These are phyloP conservation scores for Schizophyllum amplum DNA, from an alignment of 1,284 basidiomycete species.

Conservation along the genomic window DNA sequence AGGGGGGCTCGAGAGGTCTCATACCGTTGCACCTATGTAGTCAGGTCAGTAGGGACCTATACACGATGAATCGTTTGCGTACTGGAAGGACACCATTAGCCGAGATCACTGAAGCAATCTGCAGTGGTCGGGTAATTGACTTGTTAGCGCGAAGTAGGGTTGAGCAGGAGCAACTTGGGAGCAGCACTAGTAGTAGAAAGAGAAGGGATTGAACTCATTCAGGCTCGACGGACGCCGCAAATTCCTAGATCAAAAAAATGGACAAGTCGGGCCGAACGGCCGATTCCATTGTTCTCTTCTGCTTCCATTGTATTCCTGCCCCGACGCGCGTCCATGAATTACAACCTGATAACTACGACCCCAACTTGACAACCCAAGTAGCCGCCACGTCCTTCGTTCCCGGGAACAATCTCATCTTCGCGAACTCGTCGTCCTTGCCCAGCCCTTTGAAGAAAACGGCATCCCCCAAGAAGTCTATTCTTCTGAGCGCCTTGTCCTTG, in stretches of 20 bases:
- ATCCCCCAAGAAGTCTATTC: constrained; percentile 54
- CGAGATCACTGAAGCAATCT: too few species aligned
- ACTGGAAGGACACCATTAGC: constrained; percentile 37
- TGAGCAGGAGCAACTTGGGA: too few species aligned
- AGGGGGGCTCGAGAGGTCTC: constrained; percentile 6
- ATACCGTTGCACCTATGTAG: constrained; percentile 34
- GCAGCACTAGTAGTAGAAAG: too few species aligned
- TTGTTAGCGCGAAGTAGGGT: too few species aligned
- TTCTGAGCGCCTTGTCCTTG: constrained; percentile 28
- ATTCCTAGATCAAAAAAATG: too few species aligned
- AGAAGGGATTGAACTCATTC: too few species aligned
- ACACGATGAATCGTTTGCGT: constrained; percentile 12
- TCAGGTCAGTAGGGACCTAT: not conserved
- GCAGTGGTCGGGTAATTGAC: too few species aligned
- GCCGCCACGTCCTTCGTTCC: constrained; percentile 27
- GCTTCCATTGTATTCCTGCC: too few species aligned
- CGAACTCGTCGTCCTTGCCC: constrained; percentile 46
- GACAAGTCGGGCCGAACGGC: too few species aligned
- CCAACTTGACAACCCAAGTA: constrained; percentile 25
- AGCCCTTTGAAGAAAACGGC: constrained; percentile 47
- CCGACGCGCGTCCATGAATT: too few species aligned
- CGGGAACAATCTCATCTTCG: constrained; percentile 38
- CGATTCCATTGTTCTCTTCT: too few species aligned
- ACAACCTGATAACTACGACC: constrained; percentile 7
- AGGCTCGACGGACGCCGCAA: too few species aligned